These are phyloP conservation scores for Xylariaceae sp. DNA, from an alignment of 2,329 filamentous ascomycete genomes.

Conservation along the genomic window DNA sequence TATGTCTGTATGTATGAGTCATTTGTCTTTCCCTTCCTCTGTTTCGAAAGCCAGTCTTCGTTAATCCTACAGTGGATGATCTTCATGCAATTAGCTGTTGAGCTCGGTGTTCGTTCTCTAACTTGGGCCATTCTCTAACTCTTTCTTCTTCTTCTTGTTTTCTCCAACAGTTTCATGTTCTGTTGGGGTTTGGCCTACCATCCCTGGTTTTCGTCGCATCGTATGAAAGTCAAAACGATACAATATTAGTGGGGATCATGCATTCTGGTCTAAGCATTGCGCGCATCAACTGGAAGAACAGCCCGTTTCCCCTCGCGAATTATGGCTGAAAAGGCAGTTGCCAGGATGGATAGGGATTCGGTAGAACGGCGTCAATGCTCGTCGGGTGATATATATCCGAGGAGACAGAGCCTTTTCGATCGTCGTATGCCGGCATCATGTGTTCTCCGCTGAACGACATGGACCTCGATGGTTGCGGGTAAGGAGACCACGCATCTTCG, in stretches of 20 bases:
- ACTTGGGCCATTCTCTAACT: not conserved
- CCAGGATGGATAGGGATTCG: conserved; percentile 41
- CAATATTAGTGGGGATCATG: not conserved
- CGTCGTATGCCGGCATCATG: conserved; percentile 39
- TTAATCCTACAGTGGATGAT: not conserved
- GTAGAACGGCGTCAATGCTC: conserved; percentile 24
- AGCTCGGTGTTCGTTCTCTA: not conserved
- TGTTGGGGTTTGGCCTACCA: too few species aligned
- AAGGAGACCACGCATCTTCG: conserved; percentile 43
- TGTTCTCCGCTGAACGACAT: conserved; percentile 46
- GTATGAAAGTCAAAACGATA: too few species aligned
- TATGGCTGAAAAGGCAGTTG: conserved; percentile 42
- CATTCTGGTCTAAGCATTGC: not conserved
- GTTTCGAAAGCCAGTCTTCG: not conserved
- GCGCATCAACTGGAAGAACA: too few species aligned
- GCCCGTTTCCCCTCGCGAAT: conserved; percentile 12
- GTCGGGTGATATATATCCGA: conserved; percentile 41
- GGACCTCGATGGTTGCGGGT: conserved; percentile 39
- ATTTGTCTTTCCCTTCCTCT: not conserved
- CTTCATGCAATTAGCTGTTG: not conserved
- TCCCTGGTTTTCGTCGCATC: too few species aligned
- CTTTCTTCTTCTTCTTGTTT: too few species aligned
- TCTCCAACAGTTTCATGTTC: too few species aligned
- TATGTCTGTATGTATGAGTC: not conserved
- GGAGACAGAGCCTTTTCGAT: conserved; percentile 40